Evolutionary conservation across 306 rosid species (phyloP).

Genomic region (Quercus ilex): DNA sequence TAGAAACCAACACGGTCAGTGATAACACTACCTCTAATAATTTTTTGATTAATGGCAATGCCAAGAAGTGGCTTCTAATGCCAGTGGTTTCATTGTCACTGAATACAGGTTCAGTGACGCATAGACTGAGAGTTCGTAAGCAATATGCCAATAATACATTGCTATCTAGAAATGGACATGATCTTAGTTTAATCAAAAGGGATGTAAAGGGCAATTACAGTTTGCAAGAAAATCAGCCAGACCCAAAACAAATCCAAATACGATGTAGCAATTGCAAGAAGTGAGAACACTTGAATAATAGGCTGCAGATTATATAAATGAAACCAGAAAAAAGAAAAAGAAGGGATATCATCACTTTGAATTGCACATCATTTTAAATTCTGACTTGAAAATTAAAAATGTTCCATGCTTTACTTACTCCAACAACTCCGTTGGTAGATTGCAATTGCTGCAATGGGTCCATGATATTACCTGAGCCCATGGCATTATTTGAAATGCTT

Average conservation of each 20-base stretch:
- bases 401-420: slow-evolving; percentile 39
- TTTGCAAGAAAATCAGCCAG: slow-evolving; percentile 70
- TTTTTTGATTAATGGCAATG: neutral
- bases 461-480: slow-evolving; percentile 36
- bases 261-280: slow-evolving; percentile 74
- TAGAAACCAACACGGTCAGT: too few relatives aligned
- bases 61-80: neutral
- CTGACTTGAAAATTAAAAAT: neutral
- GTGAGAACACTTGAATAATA: slow-evolving; percentile 61
- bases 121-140: neutral
- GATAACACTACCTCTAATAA: neutral
- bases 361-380: neutral
- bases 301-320: slow-evolving; percentile 53
- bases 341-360: slow-evolving; percentile 2
- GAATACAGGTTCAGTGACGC: neutral
- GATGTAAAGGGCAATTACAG: slow-evolving; percentile 43
- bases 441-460: slow-evolving; percentile 68
- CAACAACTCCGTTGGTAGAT: slow-evolving; percentile 58
- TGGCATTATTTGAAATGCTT: slow-evolving; percentile 42
- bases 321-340: neutral
- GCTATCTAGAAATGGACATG: neutral
- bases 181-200: neutral
- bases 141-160: neutral
- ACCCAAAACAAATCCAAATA: slow-evolving; percentile 79
- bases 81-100: neutral